These are phyloP conservation scores for Carex littledalei DNA, from an alignment of 176 grass and related monocot species.

Conservation along the genomic window DNA sequence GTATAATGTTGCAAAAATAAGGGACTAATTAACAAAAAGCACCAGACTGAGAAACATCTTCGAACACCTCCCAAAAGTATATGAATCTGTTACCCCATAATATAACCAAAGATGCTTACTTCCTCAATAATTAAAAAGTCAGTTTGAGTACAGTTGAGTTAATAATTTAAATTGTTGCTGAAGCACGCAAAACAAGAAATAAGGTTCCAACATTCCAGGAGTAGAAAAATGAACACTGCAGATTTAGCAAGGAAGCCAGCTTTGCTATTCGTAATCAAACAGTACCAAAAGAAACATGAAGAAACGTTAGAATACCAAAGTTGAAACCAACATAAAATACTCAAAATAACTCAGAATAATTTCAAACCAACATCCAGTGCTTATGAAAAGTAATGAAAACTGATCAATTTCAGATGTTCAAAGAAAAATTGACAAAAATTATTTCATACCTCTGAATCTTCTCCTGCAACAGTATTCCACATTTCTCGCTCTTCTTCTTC, in stretches of 20 bases:
- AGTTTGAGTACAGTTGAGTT: neutral
- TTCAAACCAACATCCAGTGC: neutral
- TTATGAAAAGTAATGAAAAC: neutral
- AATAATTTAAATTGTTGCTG: neutral
- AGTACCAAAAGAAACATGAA: neutral
- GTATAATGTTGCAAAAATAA: slow-evolving; percentile 9
- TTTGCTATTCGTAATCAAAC: neutral
- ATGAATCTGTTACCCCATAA: neutral
- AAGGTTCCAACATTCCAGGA: neutral
- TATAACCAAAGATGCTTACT: neutral
- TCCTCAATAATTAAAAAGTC: neutral
- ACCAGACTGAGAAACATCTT: neutral
- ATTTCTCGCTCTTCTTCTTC: slow-evolving; percentile 71
- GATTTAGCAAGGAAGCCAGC: neutral
- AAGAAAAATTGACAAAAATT: neutral
- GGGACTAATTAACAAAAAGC: neutral
- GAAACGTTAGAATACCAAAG: neutral
- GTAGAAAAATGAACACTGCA: no score
- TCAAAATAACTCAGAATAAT: neutral
- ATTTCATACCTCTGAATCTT: slow-evolving; percentile 48
- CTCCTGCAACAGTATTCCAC: slow-evolving; percentile 77
- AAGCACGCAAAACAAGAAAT: neutral
- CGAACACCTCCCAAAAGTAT: neutral
- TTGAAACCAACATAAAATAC: neutral
- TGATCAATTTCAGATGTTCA: neutral